A percentile compares a stretch with the other conserved stretches of the same genome.
Conservation (phyloP, 2,329 filamentous ascomycete genomes). For the Diaporthe helianthi region DNA sequence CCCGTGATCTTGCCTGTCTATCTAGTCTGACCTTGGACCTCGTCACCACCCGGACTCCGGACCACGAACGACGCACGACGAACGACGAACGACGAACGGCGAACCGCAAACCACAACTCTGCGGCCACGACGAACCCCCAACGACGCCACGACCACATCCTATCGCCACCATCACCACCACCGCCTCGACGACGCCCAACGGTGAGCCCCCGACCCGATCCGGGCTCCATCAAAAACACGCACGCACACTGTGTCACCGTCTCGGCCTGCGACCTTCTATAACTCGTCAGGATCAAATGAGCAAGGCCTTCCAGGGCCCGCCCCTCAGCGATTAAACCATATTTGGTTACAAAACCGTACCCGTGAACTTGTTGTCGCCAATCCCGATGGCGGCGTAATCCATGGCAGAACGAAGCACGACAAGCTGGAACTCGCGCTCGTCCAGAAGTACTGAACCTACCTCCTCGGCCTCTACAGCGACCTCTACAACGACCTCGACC, state of each 20-base stretch:
- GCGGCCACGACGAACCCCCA: neutral
- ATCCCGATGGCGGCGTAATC: conserved; percentile 69
- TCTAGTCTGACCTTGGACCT: conserved; percentile 1
- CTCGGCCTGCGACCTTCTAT: conserved; percentile 16
- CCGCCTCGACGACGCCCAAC: neutral
- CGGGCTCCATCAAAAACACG: neutral
- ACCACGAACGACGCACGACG: no score
- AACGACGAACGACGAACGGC: no score
- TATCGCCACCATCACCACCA: neutral
- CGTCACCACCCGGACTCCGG: conserved; percentile 7
- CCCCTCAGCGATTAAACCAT: conserved; percentile 8
- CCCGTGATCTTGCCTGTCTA: conserved; percentile 18
- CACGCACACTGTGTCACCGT: conserved; percentile 18
- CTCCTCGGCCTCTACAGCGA: conserved; percentile 37
- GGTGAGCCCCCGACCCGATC: neutral
- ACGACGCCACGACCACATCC: conserved; percentile 8
- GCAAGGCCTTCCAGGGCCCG: conserved; percentile 13
- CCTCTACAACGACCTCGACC: conserved; percentile 37
- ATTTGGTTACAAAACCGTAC: conserved; percentile 2
- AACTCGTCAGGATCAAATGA: conserved; percentile 19
- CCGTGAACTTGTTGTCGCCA: conserved; percentile 38
- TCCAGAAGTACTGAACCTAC: conserved; percentile 50
- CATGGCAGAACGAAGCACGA: conserved; percentile 70
- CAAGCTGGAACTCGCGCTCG: conserved; percentile 50
- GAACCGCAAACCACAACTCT: neutral